Evolutionary conservation across 202 grass and related monocot species (phyloP).

Genomic region (Bolboschoenoplectus hybrid): DNA sequence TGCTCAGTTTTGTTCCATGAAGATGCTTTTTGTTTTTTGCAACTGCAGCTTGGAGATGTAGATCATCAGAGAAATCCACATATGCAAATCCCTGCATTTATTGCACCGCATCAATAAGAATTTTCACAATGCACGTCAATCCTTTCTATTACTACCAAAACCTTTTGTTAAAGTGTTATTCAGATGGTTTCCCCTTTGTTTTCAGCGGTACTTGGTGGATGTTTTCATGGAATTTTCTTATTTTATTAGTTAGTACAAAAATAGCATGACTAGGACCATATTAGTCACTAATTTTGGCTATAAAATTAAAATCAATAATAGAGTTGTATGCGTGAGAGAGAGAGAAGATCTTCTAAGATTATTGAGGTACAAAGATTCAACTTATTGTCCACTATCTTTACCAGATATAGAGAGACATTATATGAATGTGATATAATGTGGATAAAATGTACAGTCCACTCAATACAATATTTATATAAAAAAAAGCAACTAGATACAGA

Average conservation of each 20-base stretch:
- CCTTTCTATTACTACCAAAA: background rate
- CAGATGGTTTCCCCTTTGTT: background rate
- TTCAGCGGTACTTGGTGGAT: background rate
- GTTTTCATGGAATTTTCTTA: background rate
- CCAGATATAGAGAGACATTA: background rate
- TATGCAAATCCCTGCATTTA: slow-evolving; percentile 78
- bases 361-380: background rate
- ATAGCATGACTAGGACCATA: background rate
- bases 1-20: slow-evolving; percentile 73
- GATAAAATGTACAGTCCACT: background rate
- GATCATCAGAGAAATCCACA: slow-evolving; percentile 85
- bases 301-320: background rate
- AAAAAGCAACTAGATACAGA: background rate
- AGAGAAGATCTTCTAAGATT: background rate
- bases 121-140: background rate
- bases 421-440: background rate
- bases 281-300: background rate
- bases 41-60: slow-evolving; percentile 86
- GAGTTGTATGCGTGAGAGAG: background rate
- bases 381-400: background rate
- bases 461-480: background rate
- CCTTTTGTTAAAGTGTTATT: background rate
- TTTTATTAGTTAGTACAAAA: background rate
- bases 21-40: slow-evolving; percentile 75
- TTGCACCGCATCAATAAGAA: slow-evolving; percentile 4